Evolutionary conservation across 768 basidiomycete genomes (phyloP).

Genomic region (Lentinula aciculospora): DNA sequence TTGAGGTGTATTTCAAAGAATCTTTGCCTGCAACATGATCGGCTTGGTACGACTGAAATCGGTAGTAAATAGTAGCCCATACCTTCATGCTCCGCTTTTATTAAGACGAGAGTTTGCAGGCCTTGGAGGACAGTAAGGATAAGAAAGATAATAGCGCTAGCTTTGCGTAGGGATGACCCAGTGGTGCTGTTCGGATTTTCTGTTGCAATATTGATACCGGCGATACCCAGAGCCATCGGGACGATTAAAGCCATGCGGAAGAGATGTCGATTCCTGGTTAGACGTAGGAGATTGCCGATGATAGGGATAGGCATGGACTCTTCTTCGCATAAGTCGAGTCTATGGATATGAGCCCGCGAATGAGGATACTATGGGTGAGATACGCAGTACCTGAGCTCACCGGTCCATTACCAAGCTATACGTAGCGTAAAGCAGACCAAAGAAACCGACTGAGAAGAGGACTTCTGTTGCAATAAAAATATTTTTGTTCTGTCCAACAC

Average conservation of each 20-base stretch:
- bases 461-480: conserved; percentile 32
- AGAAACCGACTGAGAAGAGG: conserved; percentile 35
- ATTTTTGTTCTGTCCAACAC: conserved; percentile 23
- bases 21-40: neutral
- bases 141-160: conserved; percentile 29
- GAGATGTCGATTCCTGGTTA: conserved; percentile 23
- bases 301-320: conserved; percentile 1
- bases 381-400: conserved; percentile 17
- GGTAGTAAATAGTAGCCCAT: neutral
- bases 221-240: conserved; percentile 29
- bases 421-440: conserved; percentile 33
- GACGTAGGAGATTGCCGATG: neutral
- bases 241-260: conserved; percentile 23
- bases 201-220: conserved; percentile 15
- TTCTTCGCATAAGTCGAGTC: conserved; percentile 13
- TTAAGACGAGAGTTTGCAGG: conserved; percentile 21
- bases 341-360: no score
- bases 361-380: no score
- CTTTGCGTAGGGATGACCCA: conserved; percentile 20
- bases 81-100: neutral
- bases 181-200: conserved; percentile 12
- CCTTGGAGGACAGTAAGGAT: conserved; percentile 27
- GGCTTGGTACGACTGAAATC: conserved; percentile 2
- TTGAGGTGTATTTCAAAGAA: neutral
- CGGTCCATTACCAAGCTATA: conserved; percentile 36